A percentile compares a stretch with the other conserved stretches of the same genome.
phyloP scores from a whole-genome alignment of 345 rosid species.

The Crucihimalaya himalaica region DNA sequence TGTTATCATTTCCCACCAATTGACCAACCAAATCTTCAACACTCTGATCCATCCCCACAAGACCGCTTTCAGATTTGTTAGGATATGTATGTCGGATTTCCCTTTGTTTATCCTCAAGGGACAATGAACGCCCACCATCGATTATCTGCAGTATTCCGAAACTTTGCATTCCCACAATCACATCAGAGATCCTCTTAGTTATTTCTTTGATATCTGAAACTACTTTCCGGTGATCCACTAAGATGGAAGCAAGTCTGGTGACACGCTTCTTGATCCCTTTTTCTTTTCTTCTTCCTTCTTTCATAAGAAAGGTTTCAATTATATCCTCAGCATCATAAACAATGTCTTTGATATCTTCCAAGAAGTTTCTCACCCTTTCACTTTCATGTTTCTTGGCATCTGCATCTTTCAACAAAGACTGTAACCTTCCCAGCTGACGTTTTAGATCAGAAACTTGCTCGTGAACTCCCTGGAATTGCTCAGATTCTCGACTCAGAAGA shows the following conservation, averaged over 20 bases:
- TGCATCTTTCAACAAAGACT: conserved; percentile 37
- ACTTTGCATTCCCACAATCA: conserved; percentile 36
- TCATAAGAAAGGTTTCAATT: conserved; percentile 31
- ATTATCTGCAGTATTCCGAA: conserved; percentile 34
- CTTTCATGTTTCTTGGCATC: conserved; percentile 32
- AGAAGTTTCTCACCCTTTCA: conserved; percentile 35
- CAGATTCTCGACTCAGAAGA: conserved; percentile 20
- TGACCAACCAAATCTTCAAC: conserved; percentile 26
- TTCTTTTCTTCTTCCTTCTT: neutral
- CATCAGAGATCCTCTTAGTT: conserved; percentile 37
- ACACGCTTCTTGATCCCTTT: conserved; percentile 16
- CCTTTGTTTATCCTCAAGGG: conserved; percentile 21
- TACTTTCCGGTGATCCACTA: neutral
- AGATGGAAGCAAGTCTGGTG: neutral
- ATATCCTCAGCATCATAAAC: conserved; percentile 39
- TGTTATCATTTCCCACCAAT: conserved; percentile 3
- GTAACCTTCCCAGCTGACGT: conserved; percentile 35
- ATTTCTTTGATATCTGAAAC: conserved; percentile 24
- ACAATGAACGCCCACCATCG: neutral
- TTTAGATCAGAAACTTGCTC: conserved; percentile 21
- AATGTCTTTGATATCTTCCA: conserved; percentile 32
- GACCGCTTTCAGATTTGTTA: conserved; percentile 34
- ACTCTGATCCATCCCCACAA: conserved; percentile 47
- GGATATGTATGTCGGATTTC: conserved; percentile 35
- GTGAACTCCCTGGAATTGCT: conserved; percentile 4